Evolutionary conservation across 2,329 filamentous ascomycete genomes (phyloP), one percentile per base, ranked within the genome.

Genomic region (Hymenoscyphus fructigenus): DNA sequence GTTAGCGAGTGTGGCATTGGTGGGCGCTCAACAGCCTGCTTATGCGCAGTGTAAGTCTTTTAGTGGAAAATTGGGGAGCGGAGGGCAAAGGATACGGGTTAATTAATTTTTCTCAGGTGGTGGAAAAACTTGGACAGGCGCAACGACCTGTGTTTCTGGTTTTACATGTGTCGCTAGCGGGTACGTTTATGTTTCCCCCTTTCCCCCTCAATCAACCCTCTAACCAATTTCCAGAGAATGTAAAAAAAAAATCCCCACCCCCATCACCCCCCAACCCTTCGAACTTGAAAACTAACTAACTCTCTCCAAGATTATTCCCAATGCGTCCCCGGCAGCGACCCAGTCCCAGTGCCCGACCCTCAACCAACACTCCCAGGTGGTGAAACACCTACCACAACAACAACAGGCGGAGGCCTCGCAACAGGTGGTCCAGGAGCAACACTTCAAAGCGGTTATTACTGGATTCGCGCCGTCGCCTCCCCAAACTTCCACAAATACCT

Each of bases 401-500:
- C 59, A 6, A 59, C 65, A 14, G 66, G 66, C 38, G 64, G 59
- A 4, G 72, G 74, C 28, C 69, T 68, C 3, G 67, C 76, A 23
- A 71, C 73, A 14, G 32, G 38, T 6, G 65, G 65, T 17, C 79
- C 79, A 0, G 79, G 80, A 6, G 76, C 74, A 1, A 84, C 81
- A 0, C 78, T 87, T 0, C 79, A 83, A 66, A 72, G 70, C 2
- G 84, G 83, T 0, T 73, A 70, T 60, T 62, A 67, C 60, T 85
- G 84, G 83, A 83, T 88, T 69, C 83, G 85, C 7, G 84, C 82
- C 0, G 84, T 87, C 1, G 82, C 79, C 32, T 74, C 80, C 0
- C 85, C 85, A 44, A 87, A 87, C 75, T 87, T 81, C 74, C 83
- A 84, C 76, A 81, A 80, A 67, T 85, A 84, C 71, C 77, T 85